Evolutionary conservation across 2,329 filamentous ascomycete species (phyloP).

Genomic region (Samsoniella hepiali): DNA sequence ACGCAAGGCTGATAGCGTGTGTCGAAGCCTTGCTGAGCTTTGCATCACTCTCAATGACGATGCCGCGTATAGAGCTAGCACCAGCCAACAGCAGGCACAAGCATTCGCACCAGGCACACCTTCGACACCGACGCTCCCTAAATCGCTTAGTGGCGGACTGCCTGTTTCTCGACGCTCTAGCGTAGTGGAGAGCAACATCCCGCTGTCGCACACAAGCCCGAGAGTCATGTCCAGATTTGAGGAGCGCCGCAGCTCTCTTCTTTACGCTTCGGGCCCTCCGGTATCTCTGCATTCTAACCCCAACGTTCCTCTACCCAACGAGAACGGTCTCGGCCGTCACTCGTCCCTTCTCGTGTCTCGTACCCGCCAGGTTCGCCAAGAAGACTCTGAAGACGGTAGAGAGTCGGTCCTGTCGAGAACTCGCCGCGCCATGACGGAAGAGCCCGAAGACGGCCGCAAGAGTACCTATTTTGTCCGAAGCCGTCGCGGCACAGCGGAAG

Average conservation of each 20-base stretch:
- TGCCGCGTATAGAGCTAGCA: conserved; percentile 30
- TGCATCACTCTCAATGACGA: conserved; percentile 78
- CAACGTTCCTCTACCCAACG: conserved; percentile 37
- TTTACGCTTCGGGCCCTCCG: conserved; percentile 44
- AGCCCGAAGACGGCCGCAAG: conserved; percentile 44
- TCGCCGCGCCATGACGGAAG: conserved; percentile 46
- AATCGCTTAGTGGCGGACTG: conserved; percentile 36
- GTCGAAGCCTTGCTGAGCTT: conserved; percentile 86
- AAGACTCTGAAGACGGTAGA: conserved; percentile 46
- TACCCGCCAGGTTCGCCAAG: conserved; percentile 44
- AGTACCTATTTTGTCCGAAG: conserved; percentile 44
- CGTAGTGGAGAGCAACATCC: conserved; percentile 38
- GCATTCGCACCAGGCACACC: conserved; percentile 22
- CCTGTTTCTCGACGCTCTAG: conserved; percentile 42
- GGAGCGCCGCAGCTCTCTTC: conserved; percentile 48
- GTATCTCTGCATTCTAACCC: conserved; percentile 42
- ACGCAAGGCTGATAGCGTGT: conserved; percentile 88
- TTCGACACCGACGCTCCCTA: conserved; percentile 45
- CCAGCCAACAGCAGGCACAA: conserved; percentile 10
- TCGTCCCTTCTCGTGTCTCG: conserved; percentile 49
- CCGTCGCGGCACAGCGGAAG: conserved; percentile 45
- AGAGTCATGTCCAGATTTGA: conserved; percentile 51
- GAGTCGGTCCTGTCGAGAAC: conserved; percentile 32
- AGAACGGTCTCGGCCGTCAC: conserved; percentile 41
- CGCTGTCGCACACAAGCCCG: conserved; percentile 42